These are phyloP conservation scores for Discostella stelligeroides DNA, from an alignment of 108 stramenopile genomes.

Conservation along the genomic window DNA sequence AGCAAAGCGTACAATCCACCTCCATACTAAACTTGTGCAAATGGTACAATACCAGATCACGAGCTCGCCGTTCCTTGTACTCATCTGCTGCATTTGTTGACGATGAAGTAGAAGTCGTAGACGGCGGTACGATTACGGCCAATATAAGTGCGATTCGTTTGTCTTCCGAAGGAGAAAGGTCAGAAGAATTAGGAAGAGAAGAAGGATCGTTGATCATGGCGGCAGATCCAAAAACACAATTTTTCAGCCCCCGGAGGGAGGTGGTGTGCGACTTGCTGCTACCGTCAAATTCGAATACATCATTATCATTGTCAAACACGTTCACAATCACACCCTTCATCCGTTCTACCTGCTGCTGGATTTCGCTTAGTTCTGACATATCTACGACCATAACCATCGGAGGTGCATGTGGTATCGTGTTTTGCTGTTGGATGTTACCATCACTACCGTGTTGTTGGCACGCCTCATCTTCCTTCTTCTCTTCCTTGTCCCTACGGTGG, in stretches of 20 bases:
- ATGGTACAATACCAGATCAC: constrained; percentile 73
- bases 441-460: background rate
- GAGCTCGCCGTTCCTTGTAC: constrained; percentile 61
- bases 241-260: constrained; percentile 24
- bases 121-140: constrained; percentile 27
- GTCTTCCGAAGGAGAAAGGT: background rate
- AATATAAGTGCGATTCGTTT: constrained; percentile 15
- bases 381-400: constrained; percentile 29
- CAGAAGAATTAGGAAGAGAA: background rate
- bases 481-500: constrained; percentile 12
- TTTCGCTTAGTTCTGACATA: constrained; percentile 10
- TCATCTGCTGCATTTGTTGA: constrained; percentile 28
- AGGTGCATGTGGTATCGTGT: constrained; percentile 4
- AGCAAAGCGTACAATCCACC: constrained; percentile 63
- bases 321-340: constrained; percentile 30
- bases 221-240: constrained; percentile 22
- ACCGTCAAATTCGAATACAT: background rate
- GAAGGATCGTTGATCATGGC: constrained; percentile 7
- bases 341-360: constrained; percentile 29
- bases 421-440: background rate
- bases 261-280: constrained; percentile 9
- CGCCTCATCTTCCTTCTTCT: constrained; percentile 29
- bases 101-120: background rate
- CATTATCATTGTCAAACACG: constrained; percentile 6
- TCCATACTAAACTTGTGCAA: constrained; percentile 73